These are phyloP conservation scores for Nakaseomyces delphensis DNA, from an alignment of 1,139 yeast species.

Conservation along the genomic window DNA sequence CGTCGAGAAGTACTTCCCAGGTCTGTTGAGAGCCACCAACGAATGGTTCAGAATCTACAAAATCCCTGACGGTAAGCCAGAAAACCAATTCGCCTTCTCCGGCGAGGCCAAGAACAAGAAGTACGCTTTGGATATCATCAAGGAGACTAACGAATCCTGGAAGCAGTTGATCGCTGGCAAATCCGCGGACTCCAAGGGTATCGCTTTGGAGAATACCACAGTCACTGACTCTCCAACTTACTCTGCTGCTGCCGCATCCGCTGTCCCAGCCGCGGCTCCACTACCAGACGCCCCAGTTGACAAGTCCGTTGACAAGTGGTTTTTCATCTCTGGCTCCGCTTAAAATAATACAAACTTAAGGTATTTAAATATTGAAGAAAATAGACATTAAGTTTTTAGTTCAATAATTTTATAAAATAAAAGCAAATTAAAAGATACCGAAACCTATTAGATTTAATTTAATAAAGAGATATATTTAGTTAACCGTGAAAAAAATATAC, in stretches of 20 bases:
- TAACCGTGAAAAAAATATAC: constrained; percentile 2
- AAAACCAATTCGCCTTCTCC: constrained; percentile 75
- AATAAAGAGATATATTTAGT: neutral
- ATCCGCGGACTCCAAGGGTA: constrained; percentile 39
- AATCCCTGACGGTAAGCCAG: constrained; percentile 85
- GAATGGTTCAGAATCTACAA: constrained; percentile 91
- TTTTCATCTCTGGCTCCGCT: constrained; percentile 87
- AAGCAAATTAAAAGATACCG: neutral
- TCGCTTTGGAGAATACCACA: constrained; percentile 67
- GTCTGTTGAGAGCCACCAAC: constrained; percentile 69
- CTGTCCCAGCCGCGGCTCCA: constrained; percentile 61
- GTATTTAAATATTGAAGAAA: neutral
- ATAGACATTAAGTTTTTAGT: too few relatives aligned
- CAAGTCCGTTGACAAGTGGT: constrained; percentile 96
- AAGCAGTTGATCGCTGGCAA: constrained; percentile 46
- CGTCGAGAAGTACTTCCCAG: constrained; percentile 68
- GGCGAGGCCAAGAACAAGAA: constrained; percentile 69
- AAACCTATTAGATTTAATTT: neutral
- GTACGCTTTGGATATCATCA: constrained; percentile 63
- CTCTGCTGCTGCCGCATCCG: constrained; percentile 41
- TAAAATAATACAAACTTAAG: constrained; percentile 28
- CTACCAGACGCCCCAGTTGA: constrained; percentile 89
- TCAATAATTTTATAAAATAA: too few relatives aligned
- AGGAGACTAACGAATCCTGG: constrained; percentile 72
- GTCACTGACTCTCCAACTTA: constrained; percentile 48